Evolutionary conservation across 441 rosid species (phyloP).

Genomic region (Gossypium trilobum): DNA sequence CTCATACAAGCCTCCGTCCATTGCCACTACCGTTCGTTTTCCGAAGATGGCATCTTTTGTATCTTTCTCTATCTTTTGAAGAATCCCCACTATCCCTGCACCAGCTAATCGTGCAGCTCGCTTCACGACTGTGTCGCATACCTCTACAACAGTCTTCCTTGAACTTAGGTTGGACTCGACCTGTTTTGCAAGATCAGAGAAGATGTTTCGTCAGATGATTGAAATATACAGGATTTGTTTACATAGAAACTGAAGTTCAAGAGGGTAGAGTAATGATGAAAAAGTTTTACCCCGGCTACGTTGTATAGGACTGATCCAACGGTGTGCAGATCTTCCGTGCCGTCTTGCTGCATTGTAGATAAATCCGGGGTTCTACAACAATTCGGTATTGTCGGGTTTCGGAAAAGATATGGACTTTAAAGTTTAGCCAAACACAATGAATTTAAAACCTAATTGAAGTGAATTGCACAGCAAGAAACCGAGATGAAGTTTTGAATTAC

Average conservation of each 20-base stretch:
- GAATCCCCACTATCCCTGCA: slow-evolving; percentile 74
- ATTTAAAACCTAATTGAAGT: background rate
- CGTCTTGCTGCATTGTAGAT: slow-evolving; percentile 64
- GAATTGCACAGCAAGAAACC: background rate
- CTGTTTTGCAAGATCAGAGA: slow-evolving; percentile 23
- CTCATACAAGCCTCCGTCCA: slow-evolving; percentile 77
- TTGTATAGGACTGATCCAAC: slow-evolving; percentile 56
- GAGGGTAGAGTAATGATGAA: background rate
- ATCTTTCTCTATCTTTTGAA: slow-evolving; percentile 67
- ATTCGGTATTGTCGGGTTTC: background rate
- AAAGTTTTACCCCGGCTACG: slow-evolving; percentile 34
- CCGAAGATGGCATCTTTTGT: slow-evolving; percentile 45
- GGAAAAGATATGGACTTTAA: too few species aligned
- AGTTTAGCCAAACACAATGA: too few species aligned
- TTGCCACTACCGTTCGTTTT: slow-evolving; percentile 68
- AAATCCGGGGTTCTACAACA: slow-evolving; percentile 52
- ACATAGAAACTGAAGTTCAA: background rate
- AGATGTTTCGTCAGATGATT: background rate
- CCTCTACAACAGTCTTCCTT: slow-evolving; percentile 46
- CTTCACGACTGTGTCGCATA: slow-evolving; percentile 57
- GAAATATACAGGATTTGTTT: background rate
- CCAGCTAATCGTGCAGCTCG: slow-evolving; percentile 82
- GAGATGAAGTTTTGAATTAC: slow-evolving; percentile 24
- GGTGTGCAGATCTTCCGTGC: slow-evolving; percentile 46
- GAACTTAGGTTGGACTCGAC: slow-evolving; percentile 38